Conservation (phyloP, 805 yeast species). For the Spathaspora hagerdaliae region DNA sequence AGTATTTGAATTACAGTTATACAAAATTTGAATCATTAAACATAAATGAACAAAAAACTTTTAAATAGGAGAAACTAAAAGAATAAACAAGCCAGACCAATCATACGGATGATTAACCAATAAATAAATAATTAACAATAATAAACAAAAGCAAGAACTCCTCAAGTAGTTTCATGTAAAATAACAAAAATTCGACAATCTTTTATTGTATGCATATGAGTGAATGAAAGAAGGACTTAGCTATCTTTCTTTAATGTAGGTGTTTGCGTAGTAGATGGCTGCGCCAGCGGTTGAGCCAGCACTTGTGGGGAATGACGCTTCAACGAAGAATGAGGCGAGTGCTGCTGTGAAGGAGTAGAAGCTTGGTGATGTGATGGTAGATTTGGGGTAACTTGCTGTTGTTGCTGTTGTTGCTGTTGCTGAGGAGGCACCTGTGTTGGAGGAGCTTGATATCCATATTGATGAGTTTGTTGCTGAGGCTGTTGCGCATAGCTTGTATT, state of each 20-base stretch:
- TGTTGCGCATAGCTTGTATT: slow-evolving; percentile 6
- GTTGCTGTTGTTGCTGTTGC: background rate
- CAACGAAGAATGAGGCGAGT: background rate
- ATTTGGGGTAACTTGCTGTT: background rate
- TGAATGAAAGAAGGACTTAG: background rate
- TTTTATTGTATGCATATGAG: too few species aligned
- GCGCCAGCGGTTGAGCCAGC: background rate
- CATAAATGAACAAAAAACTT: too few species aligned
- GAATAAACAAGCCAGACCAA: too few species aligned
- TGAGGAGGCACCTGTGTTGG: slow-evolving; percentile 1
- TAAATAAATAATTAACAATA: too few species aligned
- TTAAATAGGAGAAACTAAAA: too few species aligned
- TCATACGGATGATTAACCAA: too few species aligned
- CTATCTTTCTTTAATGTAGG: background rate
- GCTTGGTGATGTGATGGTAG: background rate
- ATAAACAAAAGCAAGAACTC: background rate
- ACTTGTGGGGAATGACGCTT: background rate
- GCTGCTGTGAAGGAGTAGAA: background rate
- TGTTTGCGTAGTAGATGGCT: background rate
- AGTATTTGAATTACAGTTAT: too few species aligned
- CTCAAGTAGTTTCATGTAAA: background rate
- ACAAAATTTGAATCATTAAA: too few species aligned
- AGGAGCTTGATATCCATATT: background rate
- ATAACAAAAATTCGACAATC: background rate
- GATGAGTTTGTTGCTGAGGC: slow-evolving; percentile 4